phyloP scores from a whole-genome alignment of 2,329 filamentous ascomycete species.

The Penicillium polonicum region DNA sequence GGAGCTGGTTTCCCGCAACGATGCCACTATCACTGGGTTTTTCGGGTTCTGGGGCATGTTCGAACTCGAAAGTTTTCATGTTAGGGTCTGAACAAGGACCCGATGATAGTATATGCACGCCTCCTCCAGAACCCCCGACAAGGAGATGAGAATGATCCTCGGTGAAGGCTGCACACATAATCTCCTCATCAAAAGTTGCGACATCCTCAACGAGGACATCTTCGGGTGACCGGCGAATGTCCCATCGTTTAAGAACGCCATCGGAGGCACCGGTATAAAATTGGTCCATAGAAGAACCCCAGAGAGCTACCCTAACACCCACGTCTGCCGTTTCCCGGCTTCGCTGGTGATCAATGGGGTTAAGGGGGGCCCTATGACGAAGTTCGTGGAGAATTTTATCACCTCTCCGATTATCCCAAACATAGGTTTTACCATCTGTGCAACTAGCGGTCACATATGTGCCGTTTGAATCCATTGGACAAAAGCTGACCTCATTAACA shows the following conservation, averaged over 20 bases:
- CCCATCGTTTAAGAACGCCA: conserved; percentile 60
- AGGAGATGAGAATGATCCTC: conserved; percentile 56
- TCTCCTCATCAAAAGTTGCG: conserved; percentile 49
- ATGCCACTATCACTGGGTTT: conserved; percentile 16
- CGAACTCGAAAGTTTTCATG: conserved; percentile 26
- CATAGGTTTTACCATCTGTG: conserved; percentile 59
- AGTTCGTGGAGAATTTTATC: conserved; percentile 50
- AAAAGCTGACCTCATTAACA: conserved; percentile 60
- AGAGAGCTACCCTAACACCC: conserved; percentile 58
- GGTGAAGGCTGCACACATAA: conserved; percentile 60
- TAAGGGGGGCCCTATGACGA: conserved; percentile 52
- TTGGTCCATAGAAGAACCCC: conserved; percentile 53
- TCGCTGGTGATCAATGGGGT: conserved; percentile 43
- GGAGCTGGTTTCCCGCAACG: conserved; percentile 25
- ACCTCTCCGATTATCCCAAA: conserved; percentile 58
- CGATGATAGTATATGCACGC: conserved; percentile 52
- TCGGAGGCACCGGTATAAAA: conserved; percentile 63
- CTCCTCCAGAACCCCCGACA: conserved; percentile 57
- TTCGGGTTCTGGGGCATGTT: conserved; percentile 20
- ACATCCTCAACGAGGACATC: conserved; percentile 55
- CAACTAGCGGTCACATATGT: conserved; percentile 58
- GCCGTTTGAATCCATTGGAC: conserved; percentile 38
- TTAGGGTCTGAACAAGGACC: conserved; percentile 28
- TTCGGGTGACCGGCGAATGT: conserved; percentile 53
- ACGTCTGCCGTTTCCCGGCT: conserved; percentile 54